phyloP scores from a whole-genome alignment of 2,329 filamentous ascomycete species.

The Hysterium pulicare region DNA sequence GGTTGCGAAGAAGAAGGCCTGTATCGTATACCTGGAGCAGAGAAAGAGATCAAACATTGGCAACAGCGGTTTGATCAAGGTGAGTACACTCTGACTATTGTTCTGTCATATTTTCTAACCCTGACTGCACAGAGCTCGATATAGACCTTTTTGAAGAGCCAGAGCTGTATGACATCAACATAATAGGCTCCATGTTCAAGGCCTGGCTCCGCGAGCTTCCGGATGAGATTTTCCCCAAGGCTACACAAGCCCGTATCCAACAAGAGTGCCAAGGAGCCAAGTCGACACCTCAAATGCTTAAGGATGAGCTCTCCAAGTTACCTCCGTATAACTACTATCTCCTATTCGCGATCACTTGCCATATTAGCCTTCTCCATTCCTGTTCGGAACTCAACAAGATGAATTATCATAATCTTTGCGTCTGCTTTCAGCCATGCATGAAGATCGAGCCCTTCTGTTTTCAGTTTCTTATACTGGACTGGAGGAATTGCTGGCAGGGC shows the following conservation, averaged over 20 bases:
- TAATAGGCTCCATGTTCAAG: conserved; percentile 93
- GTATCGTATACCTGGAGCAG: conserved; percentile 88
- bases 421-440: conserved; percentile 96
- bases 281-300: conserved; percentile 76
- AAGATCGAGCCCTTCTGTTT: conserved; percentile 95
- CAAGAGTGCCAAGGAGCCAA: conserved; percentile 76
- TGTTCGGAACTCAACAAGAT: conserved; percentile 97
- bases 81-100: conserved; percentile 31
- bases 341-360: conserved; percentile 94
- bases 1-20: conserved; percentile 90
- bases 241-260: conserved; percentile 74
- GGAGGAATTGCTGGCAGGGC: conserved; percentile 95
- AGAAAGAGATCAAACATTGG: conserved; percentile 88
- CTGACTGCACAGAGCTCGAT: conserved; percentile 67
- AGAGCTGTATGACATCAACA: conserved; percentile 93
- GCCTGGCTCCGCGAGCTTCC: conserved; percentile 94
- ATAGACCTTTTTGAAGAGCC: conserved; percentile 85
- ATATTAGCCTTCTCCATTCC: conserved; percentile 84
- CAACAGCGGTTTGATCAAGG: conserved; percentile 86
- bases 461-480: conserved; percentile 90
- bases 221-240: conserved; percentile 87
- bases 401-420: conserved; percentile 92
- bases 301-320: conserved; percentile 90
- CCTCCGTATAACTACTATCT: conserved; percentile 97
- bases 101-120: not conserved